phyloP scores from a whole-genome alignment of 2,329 filamentous ascomycete genomes.

The Mycosphaerella sp. region DNA sequence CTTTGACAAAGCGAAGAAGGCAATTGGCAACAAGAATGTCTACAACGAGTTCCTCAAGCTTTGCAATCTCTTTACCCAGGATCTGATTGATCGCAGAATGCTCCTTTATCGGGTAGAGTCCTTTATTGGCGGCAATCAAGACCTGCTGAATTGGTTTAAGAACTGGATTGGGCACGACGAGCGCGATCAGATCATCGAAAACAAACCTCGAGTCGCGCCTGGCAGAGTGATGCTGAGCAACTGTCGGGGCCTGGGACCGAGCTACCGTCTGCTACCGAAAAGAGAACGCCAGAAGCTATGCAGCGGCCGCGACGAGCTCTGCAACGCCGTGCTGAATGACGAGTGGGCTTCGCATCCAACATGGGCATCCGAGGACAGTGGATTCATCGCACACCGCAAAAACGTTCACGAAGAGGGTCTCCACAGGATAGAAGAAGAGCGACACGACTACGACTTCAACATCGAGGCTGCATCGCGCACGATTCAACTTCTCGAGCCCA shows the following conservation, averaged over 20 bases:
- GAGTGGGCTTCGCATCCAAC: constrained; percentile 98
- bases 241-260: constrained; percentile 90
- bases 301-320: constrained; percentile 90
- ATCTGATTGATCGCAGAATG: constrained; percentile 79
- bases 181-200: constrained; percentile 71
- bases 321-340: constrained; percentile 87
- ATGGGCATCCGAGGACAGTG: constrained; percentile 96
- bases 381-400: constrained; percentile 95
- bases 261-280: constrained; percentile 87
- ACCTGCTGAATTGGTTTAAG: constrained; percentile 86
- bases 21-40: constrained; percentile 81
- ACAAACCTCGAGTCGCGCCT: constrained; percentile 65
- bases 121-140: constrained; percentile 82
- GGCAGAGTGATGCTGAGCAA: constrained; percentile 90
- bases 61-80: constrained; percentile 89
- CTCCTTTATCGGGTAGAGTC: constrained; percentile 74
- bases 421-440: constrained; percentile 94
- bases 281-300: constrained; percentile 85
- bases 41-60: constrained; percentile 97
- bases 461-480: constrained; percentile 93
- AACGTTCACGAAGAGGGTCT: constrained; percentile 91
- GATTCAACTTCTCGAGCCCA: constrained; percentile 90
- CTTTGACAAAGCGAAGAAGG: constrained; percentile 96
- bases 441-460: constrained; percentile 97
- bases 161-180: constrained; percentile 72